A percentile compares a stretch with the other conserved stretches of the same genome.
Evolutionary conservation across 2,329 filamentous ascomycete species (phyloP).

Genomic region (Stachybotrys chartarum): DNA sequence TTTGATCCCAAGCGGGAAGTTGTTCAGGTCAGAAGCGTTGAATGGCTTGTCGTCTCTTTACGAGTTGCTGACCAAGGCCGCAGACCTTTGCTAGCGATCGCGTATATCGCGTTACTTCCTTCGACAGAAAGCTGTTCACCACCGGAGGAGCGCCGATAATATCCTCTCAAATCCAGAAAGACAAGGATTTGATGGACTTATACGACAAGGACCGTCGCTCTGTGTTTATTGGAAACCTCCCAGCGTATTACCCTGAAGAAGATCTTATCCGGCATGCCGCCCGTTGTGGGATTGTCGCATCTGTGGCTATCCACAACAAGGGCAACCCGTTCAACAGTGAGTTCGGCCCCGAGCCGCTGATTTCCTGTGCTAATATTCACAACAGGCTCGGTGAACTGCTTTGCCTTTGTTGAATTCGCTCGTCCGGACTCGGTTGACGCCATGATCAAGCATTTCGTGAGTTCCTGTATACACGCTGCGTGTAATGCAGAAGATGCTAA

Average conservation of each 20-base stretch:
- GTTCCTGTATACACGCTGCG: slow-evolving; percentile 6
- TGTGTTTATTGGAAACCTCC: slow-evolving; percentile 40
- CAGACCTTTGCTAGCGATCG: slow-evolving; percentile 16
- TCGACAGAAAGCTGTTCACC: background rate
- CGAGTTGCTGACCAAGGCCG: slow-evolving; percentile 1
- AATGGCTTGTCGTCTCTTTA: too few relatives aligned
- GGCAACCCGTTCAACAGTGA: slow-evolving; percentile 5
- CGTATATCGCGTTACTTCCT: background rate
- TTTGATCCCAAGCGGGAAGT: slow-evolving; percentile 46
- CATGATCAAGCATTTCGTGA: slow-evolving; percentile 28
- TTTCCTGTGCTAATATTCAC: slow-evolving; percentile 6
- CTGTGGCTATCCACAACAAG: slow-evolving; percentile 17
- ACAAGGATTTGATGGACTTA: slow-evolving; percentile 11
- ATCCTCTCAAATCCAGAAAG: background rate
- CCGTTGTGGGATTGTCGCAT: slow-evolving; percentile 28
- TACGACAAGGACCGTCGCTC: slow-evolving; percentile 39
- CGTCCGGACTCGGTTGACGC: slow-evolving; percentile 27
- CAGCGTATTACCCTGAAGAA: slow-evolving; percentile 24
- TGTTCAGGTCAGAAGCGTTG: slow-evolving; percentile 31
- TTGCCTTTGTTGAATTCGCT: slow-evolving; percentile 32
- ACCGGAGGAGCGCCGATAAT: background rate
- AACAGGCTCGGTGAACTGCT: slow-evolving; percentile 14
- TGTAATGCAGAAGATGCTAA: slow-evolving; percentile 6
- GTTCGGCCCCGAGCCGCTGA: background rate
- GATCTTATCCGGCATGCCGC: slow-evolving; percentile 28